Percentiles rank a stretch among this genome's conserved stretches.
phyloP scores from a whole-genome alignment of 306 rosid species.

The Hippophae gyantsensis region DNA sequence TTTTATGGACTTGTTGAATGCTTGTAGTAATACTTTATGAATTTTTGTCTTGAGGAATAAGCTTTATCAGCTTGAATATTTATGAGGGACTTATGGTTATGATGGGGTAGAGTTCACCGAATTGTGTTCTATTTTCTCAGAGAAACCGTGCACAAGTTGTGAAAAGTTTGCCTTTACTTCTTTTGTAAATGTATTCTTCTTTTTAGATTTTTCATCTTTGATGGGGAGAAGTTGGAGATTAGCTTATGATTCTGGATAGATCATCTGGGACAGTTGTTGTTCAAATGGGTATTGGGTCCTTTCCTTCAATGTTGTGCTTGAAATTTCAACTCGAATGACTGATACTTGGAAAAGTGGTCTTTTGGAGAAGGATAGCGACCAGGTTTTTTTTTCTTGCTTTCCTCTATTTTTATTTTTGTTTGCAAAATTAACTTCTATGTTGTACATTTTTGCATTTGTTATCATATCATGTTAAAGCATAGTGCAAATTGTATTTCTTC shows the following conservation, averaged over 20 bases:
- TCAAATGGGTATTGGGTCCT: slow-evolving; percentile 61
- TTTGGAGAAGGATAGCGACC: slow-evolving; percentile 71
- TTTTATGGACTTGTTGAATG: background rate
- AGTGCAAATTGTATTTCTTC: background rate
- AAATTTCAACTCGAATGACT: slow-evolving; percentile 86
- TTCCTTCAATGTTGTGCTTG: slow-evolving; percentile 31
- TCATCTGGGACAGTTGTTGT: slow-evolving; percentile 33
- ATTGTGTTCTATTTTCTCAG: slow-evolving; percentile 3
- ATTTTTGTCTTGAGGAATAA: slow-evolving; percentile 6
- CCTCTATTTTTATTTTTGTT: background rate
- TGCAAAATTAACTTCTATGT: background rate
- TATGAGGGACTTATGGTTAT: slow-evolving; percentile 19
- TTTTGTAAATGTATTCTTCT: background rate
- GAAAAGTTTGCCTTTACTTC: slow-evolving; percentile 10
- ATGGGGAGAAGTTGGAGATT: slow-evolving; percentile 53
- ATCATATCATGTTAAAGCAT: background rate
- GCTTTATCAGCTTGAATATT: slow-evolving; percentile 31
- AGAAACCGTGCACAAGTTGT: slow-evolving; percentile 18
- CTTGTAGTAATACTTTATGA: slow-evolving; percentile 12
- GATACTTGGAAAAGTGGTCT: slow-evolving; percentile 51
- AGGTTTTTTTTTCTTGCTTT: slow-evolving; percentile 40
- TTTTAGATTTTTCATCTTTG: slow-evolving; percentile 7
- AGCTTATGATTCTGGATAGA: slow-evolving; percentile 28
- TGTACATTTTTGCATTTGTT: background rate
- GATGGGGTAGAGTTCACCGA: slow-evolving; percentile 43